Conservation (phyloP, 768 basidiomycete species). For the Rhizopogon roseolus region DNA sequence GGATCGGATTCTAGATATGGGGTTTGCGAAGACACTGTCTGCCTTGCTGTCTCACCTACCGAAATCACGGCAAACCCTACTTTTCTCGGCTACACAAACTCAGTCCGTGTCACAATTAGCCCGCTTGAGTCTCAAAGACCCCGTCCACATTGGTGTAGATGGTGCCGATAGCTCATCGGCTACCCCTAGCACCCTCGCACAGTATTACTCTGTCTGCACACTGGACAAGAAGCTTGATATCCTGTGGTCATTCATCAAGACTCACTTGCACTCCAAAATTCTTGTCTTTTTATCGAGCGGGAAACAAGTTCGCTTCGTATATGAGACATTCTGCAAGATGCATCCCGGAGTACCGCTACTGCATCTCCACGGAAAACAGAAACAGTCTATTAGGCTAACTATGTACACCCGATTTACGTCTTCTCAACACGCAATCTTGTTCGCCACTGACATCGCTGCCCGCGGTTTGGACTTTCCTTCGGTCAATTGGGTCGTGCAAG, state of each 20-base stretch:
- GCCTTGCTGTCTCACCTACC: conserved; percentile 92
- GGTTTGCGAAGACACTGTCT: conserved; percentile 82
- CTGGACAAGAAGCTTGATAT: conserved; percentile 88
- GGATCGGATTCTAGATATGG: conserved; percentile 95
- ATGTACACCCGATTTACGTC: conserved; percentile 83
- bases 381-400: conserved; percentile 81
- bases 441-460: conserved; percentile 96
- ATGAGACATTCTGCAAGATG: conserved; percentile 92
- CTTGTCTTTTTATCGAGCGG: conserved; percentile 94
- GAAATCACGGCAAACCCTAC: conserved; percentile 85
- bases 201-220: conserved; percentile 79
- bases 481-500: conserved; percentile 94
- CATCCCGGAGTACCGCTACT: conserved; percentile 93
- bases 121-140: conserved; percentile 81
- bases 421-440: conserved; percentile 77
- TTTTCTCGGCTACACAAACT: conserved; percentile 97
- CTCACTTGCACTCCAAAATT: conserved; percentile 84
- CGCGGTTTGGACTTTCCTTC: conserved; percentile 95
- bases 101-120: conserved; percentile 85
- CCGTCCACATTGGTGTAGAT: conserved; percentile 66
- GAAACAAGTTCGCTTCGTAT: conserved; percentile 96
- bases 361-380: conserved; percentile 94
- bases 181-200: conserved; percentile 78
- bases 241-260: conserved; percentile 93
- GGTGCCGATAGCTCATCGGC: conserved; percentile 37